phyloP scores from a whole-genome alignment of 306 rosid species.

The Crotalaria pallida region DNA sequence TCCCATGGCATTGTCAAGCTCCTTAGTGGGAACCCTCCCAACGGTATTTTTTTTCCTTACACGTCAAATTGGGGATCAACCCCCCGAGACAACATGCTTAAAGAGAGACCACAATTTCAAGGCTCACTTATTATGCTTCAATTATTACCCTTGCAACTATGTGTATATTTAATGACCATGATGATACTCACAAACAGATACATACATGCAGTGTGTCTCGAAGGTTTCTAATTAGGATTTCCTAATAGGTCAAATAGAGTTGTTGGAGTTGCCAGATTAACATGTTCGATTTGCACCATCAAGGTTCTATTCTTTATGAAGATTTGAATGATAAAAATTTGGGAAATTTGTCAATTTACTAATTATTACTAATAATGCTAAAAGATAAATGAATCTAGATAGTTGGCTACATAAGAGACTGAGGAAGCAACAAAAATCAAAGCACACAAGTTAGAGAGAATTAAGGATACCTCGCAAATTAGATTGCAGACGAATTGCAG shows the following conservation, averaged over 20 bases:
- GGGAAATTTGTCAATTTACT: neutral
- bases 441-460: conserved; percentile 16
- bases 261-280: neutral
- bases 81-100: too few relatives aligned
- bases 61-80: too few relatives aligned
- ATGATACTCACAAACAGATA: neutral
- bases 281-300: neutral
- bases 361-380: neutral
- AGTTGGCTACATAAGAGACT: neutral
- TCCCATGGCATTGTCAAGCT: too few relatives aligned
- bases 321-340: neutral
- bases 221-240: neutral
- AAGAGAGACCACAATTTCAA: neutral
- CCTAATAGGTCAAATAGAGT: neutral
- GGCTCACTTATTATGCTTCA: neutral
- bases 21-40: too few relatives aligned
- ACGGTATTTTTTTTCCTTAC: too few relatives aligned
- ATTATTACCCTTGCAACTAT: neutral
- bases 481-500: conserved; percentile 85
- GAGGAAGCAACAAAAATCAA: conserved; percentile 19
- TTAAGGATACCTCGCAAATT: conserved; percentile 69
- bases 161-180: neutral
- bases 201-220: neutral
- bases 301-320: neutral
- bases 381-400: neutral